Evolutionary conservation across 805 yeast species (phyloP).

Genomic region (Yamadazyma scolyti): DNA sequence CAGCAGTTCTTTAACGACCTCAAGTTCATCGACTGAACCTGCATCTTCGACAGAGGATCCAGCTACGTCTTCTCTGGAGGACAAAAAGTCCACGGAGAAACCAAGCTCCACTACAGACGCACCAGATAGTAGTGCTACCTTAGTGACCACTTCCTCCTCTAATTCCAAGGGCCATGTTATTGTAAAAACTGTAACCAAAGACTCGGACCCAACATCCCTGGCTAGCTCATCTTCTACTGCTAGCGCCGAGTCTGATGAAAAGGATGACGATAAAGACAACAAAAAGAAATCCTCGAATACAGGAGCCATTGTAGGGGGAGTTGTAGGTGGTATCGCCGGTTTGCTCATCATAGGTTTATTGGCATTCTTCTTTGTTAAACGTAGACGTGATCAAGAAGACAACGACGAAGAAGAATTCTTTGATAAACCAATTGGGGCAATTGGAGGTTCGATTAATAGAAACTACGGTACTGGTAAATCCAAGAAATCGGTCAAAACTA

Average conservation of each 20-base stretch:
- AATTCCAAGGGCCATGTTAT: constrained; percentile 7
- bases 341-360: constrained; percentile 19
- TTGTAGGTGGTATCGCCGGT: constrained; percentile 40
- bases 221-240: constrained; percentile 8
- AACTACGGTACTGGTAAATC: constrained; percentile 14
- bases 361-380: constrained; percentile 29
- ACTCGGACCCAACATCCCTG: constrained; percentile 4
- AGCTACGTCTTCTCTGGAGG: constrained; percentile 5
- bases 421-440: constrained; percentile 22
- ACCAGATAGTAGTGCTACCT: constrained; percentile 3
- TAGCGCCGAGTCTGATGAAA: constrained; percentile 5
- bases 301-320: constrained; percentile 43
- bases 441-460: constrained; percentile 13
- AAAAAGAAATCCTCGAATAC: constrained; percentile 20
- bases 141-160: constrained; percentile 11
- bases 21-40: constrained; percentile 9
- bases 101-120: constrained; percentile 7
- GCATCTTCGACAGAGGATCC: no score
- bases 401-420: constrained; percentile 30
- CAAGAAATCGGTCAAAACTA: constrained; percentile 16
- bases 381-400: constrained; percentile 26
- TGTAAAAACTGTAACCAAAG: constrained; percentile 10
- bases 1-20: constrained; percentile 8
- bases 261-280: constrained; percentile 3
- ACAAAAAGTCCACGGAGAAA: constrained; percentile 5